phyloP scores from a whole-genome alignment of 805 yeast species.

The Pichia gijzeniarum region DNA sequence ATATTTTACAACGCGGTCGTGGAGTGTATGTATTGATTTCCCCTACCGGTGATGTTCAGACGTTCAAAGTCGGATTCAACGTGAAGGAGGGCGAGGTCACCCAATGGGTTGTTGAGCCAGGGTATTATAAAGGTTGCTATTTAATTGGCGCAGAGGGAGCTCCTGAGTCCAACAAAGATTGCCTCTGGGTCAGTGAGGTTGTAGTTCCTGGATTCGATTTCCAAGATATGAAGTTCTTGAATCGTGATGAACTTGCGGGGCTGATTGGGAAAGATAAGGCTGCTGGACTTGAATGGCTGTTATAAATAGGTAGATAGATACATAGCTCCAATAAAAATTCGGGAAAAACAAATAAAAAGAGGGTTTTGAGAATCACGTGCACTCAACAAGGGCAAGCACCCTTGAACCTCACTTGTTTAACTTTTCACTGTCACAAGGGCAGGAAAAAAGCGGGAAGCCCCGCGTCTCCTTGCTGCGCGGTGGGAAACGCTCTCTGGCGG shows the following conservation, averaged over 20 bases:
- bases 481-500: too few species aligned
- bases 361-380: background rate
- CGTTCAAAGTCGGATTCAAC: slow-evolving; percentile 49
- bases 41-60: slow-evolving; percentile 43
- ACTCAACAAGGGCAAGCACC: background rate
- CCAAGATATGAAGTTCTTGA: slow-evolving; percentile 44
- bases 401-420: background rate
- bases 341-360: background rate
- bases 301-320: background rate
- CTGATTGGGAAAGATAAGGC: slow-evolving; percentile 32
- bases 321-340: too few species aligned
- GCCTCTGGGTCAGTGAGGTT: slow-evolving; percentile 46
- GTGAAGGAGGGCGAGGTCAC: slow-evolving; percentile 40
- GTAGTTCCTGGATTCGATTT: slow-evolving; percentile 60
- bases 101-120: slow-evolving; percentile 63
- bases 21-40: slow-evolving; percentile 50
- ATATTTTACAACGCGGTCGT: slow-evolving; percentile 47
- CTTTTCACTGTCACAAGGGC: too few species aligned
- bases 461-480: too few species aligned
- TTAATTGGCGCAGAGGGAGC: slow-evolving; percentile 25
- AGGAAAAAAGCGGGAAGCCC: too few species aligned
- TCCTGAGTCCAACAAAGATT: slow-evolving; percentile 33
- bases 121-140: slow-evolving; percentile 51
- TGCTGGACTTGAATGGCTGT: background rate
- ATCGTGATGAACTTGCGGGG: slow-evolving; percentile 25